These are phyloP conservation scores for Phoenix dactylifera DNA, from an alignment of 176 grass and related monocot species.

Conservation along the genomic window DNA sequence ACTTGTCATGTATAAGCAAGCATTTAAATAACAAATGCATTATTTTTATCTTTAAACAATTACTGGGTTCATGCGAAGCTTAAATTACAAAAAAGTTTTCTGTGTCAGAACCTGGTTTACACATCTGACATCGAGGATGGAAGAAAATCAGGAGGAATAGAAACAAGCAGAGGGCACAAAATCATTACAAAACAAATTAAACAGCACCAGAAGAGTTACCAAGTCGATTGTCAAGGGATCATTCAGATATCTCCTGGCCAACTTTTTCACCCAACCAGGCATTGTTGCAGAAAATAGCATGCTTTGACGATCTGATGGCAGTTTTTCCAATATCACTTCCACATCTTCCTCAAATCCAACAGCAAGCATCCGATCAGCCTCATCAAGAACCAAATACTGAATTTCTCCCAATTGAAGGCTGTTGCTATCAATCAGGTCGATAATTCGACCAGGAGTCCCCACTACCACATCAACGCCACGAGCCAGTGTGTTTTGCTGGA, in stretches of 20 bases:
- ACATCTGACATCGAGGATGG: no score
- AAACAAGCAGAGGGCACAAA: no score
- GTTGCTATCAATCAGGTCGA: conserved; percentile 78
- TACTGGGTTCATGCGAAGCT: no score
- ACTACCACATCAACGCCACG: conserved; percentile 97
- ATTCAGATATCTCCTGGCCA: conserved; percentile 74
- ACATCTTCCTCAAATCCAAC: conserved; percentile 99
- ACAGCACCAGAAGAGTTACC: conserved; percentile 23
- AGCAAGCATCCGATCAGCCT: conserved; percentile 98
- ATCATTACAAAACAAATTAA: no score
- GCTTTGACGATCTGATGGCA: conserved; percentile 63
- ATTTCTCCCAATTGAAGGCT: conserved; percentile 81
- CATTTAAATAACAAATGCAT: no score
- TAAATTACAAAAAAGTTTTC: no score
- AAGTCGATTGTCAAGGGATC: conserved; percentile 92
- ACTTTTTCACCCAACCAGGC: conserved; percentile 95
- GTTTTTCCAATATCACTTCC: conserved; percentile 83
- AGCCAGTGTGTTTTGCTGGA: conserved; percentile 74
- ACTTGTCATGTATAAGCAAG: no score
- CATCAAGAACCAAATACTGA: conserved; percentile 83
- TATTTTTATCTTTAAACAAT: no score
- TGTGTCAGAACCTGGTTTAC: no score
- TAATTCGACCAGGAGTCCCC: conserved; percentile 91
- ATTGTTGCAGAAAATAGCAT: conserved; percentile 99
- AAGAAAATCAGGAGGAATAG: no score